Evolutionary conservation across 164 flowering plant genomes (phyloP).

Genomic region (Hamamelis virginiana): DNA sequence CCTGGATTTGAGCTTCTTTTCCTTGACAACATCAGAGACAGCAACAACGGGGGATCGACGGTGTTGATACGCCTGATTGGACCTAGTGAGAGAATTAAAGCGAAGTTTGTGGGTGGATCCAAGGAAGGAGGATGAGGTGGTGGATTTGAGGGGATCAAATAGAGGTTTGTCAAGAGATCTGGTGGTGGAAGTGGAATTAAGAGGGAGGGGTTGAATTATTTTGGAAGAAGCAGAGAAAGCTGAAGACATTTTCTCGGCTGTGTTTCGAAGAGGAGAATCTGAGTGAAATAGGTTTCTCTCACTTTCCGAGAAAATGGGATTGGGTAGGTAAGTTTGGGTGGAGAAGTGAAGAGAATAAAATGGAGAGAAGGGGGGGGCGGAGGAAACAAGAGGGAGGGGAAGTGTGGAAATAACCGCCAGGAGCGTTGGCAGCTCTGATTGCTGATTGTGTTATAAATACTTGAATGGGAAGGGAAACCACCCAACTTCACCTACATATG

Average conservation of each 20-base stretch:
- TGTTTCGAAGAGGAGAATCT: background rate
- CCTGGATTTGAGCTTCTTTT: slow-evolving; percentile 46
- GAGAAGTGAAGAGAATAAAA: background rate
- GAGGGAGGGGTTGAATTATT: slow-evolving; percentile 24
- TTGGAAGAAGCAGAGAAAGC: slow-evolving; percentile 35
- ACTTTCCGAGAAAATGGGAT: background rate
- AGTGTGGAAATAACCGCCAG: slow-evolving; percentile 31
- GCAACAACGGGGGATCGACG: slow-evolving; percentile 45
- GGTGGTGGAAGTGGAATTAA: slow-evolving; percentile 21
- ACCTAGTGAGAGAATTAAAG: slow-evolving; percentile 7
- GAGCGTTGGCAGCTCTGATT: background rate
- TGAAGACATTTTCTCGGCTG: slow-evolving; percentile 20
- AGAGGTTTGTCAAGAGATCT: slow-evolving; percentile 37
- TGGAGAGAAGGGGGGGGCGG: slow-evolving; percentile 24
- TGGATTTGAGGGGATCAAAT: slow-evolving; percentile 24
- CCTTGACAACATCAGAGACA: slow-evolving; percentile 69
- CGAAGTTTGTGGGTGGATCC: slow-evolving; percentile 39
- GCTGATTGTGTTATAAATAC: too few relatives aligned
- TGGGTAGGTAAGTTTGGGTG: background rate
- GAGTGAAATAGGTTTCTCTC: background rate
- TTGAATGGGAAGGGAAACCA: slow-evolving; percentile 5
- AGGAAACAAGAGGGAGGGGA: slow-evolving; percentile 28
- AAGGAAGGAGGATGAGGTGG: slow-evolving; percentile 23
- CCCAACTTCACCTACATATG: slow-evolving; percentile 20
- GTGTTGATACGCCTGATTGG: slow-evolving; percentile 6